A percentile compares a stretch with the other conserved stretches of the same genome.
Conservation (phyloP, 2,329 filamentous ascomycete species). For the Penicillium paneum region DNA sequence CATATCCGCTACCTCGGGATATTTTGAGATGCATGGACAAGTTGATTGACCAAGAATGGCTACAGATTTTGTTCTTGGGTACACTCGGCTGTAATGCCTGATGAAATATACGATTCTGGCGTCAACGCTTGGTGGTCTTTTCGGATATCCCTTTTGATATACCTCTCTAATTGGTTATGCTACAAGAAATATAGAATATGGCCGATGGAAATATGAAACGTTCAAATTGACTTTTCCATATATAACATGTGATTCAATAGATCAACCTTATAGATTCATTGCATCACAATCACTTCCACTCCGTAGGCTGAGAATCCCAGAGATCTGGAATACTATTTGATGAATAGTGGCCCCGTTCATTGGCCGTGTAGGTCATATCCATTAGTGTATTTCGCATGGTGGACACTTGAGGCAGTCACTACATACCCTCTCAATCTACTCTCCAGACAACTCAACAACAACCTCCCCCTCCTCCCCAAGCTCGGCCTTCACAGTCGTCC, state of each 20-base stretch:
- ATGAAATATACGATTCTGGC: not conserved
- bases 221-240: too few species aligned
- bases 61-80: not conserved
- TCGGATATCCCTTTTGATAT: too few species aligned
- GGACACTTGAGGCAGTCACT: not conserved
- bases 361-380: not conserved
- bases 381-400: not conserved
- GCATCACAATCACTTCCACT: not conserved
- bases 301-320: not conserved
- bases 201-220: too few species aligned
- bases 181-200: too few species aligned
- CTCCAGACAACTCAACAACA: not conserved
- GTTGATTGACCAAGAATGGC: constrained; percentile 8
- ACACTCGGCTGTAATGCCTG: not conserved
- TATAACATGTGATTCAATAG: not conserved
- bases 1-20: not conserved
- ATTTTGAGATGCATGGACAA: not conserved
- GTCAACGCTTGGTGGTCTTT: too few species aligned
- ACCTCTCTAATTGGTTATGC: too few species aligned
- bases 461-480: not conserved
- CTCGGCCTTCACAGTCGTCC: not conserved
- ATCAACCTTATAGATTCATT: not conserved
- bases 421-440: not conserved
- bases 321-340: not conserved
- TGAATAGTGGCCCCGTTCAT: not conserved